Conservation (phyloP, 129 eudicot genomes). For the Oenanthe sinensis region DNA sequence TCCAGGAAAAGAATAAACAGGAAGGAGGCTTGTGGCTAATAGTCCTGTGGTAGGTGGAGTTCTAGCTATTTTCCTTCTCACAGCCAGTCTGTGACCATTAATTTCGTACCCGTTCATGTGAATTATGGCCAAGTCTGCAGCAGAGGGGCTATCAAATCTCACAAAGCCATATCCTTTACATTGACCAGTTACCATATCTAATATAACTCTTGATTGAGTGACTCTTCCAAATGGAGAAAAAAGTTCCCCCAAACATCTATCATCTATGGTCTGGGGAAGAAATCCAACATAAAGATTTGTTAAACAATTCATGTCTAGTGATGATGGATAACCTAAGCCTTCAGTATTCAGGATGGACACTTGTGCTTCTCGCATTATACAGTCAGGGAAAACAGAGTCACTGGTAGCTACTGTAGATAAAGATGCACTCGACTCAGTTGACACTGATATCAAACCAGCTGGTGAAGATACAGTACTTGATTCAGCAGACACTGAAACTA, state of each 20-base stretch:
- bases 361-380: not conserved
- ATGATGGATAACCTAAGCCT: not conserved
- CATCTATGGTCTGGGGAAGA: constrained; percentile 20
- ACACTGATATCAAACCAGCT: not conserved
- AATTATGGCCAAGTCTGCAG: constrained; percentile 19
- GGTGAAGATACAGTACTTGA: not conserved
- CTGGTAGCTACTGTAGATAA: not conserved
- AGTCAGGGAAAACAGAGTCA: not conserved
- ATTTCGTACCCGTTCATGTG: constrained; percentile 25
- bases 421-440: not conserved
- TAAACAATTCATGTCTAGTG: not conserved
- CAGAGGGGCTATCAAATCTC: constrained; percentile 18
- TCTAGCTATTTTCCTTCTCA: constrained; percentile 20
- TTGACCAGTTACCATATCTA: constrained; percentile 16
- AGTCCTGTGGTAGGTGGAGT: not conserved
- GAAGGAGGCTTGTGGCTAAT: too few relatives aligned
- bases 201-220: not conserved
- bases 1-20: too few relatives aligned
- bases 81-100: constrained; percentile 23
- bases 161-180: constrained; percentile 33
- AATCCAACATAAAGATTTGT: constrained; percentile 19
- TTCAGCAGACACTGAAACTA: not conserved
- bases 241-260: constrained; percentile 16
- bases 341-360: not conserved
- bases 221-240: constrained; percentile 30